Evolutionary conservation across 768 basidiomycete genomes (phyloP).

Genomic region (Lactarius akahatsu): DNA sequence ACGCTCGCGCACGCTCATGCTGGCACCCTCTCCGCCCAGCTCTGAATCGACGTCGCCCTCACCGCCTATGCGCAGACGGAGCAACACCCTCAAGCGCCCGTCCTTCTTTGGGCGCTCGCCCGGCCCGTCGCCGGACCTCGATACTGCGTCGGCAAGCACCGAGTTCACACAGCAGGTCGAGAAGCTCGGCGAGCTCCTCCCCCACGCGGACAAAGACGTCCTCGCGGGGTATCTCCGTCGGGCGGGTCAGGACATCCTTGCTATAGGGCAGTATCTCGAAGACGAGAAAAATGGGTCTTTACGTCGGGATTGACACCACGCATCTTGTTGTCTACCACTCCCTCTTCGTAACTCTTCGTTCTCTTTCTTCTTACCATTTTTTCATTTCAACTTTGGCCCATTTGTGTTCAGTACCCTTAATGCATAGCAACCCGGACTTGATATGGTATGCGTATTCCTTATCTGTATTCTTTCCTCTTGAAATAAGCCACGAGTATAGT

Average conservation of each 20-base stretch:
- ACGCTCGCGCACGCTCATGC: conserved; percentile 67
- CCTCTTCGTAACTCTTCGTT: conserved; percentile 2
- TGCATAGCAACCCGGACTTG: conserved; percentile 9
- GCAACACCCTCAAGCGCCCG: conserved; percentile 32
- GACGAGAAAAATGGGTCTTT: conserved; percentile 77
- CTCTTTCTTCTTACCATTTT: conserved; percentile 1
- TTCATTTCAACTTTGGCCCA: too few relatives aligned
- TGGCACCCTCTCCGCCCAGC: conserved; percentile 36
- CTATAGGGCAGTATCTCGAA: conserved; percentile 84
- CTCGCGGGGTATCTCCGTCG: conserved; percentile 71
- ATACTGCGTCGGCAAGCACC: conserved; percentile 29
- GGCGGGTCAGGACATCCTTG: conserved; percentile 76
- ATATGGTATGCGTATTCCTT: conserved; percentile 17
- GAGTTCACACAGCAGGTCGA: conserved; percentile 70
- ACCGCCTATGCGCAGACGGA: conserved; percentile 26
- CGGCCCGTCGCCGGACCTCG: conserved; percentile 9
- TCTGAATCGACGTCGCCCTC: conserved; percentile 43
- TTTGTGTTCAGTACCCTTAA: conserved; percentile 2
- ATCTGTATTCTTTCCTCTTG: conserved; percentile 9
- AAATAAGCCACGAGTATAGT: conserved; percentile 10
- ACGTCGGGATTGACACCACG: conserved; percentile 35
- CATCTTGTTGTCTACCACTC: conserved; percentile 18
- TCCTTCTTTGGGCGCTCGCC: conserved; percentile 35
- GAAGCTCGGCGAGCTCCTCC: conserved; percentile 66
- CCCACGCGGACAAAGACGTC: conserved; percentile 65